A percentile compares a stretch with the other conserved stretches of the same genome.
Conservation (phyloP, 2,329 filamentous ascomycete species). For the Penicillium polonicum region DNA sequence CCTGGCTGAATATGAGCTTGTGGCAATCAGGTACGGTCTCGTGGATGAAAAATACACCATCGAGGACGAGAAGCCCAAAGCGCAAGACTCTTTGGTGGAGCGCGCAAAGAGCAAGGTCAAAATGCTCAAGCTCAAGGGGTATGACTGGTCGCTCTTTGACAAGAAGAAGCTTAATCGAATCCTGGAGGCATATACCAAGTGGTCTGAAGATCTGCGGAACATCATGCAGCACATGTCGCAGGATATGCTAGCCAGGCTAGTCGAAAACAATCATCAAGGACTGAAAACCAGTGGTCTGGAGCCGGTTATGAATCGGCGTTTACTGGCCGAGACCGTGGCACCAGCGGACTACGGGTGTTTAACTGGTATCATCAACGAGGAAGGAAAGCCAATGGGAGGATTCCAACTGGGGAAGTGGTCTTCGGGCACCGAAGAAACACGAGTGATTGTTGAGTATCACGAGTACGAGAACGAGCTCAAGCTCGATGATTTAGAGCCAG, state of each 20-base stretch:
- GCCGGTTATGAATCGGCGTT: constrained; percentile 25
- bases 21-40: constrained; percentile 24
- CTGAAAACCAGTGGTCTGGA: constrained; percentile 28
- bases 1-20: constrained; percentile 24
- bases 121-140: constrained; percentile 26
- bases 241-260: constrained; percentile 20
- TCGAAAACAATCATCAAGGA: constrained; percentile 11
- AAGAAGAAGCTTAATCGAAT: constrained; percentile 28
- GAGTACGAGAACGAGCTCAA: constrained; percentile 26
- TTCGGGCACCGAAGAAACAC: constrained; percentile 1
- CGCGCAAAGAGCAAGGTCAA: constrained; percentile 25
- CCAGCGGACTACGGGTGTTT: constrained; percentile 23
- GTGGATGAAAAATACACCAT: constrained; percentile 11
- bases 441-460: constrained; percentile 30
- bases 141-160: constrained; percentile 36
- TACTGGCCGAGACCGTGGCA: constrained; percentile 19
- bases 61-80: constrained; percentile 16
- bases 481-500: constrained; percentile 24
- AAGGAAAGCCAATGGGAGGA: constrained; percentile 18
- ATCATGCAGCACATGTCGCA: constrained; percentile 33
- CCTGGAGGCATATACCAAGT: constrained; percentile 28
- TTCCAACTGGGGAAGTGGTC: constrained; percentile 26
- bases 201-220: constrained; percentile 27
- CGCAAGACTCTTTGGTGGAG: constrained; percentile 23
- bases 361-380: constrained; percentile 22